A percentile compares a stretch with the other conserved stretches of the same genome.
phyloP scores from a whole-genome alignment of 2,329 filamentous ascomycete genomes.

The Zasmidium angulare region DNA sequence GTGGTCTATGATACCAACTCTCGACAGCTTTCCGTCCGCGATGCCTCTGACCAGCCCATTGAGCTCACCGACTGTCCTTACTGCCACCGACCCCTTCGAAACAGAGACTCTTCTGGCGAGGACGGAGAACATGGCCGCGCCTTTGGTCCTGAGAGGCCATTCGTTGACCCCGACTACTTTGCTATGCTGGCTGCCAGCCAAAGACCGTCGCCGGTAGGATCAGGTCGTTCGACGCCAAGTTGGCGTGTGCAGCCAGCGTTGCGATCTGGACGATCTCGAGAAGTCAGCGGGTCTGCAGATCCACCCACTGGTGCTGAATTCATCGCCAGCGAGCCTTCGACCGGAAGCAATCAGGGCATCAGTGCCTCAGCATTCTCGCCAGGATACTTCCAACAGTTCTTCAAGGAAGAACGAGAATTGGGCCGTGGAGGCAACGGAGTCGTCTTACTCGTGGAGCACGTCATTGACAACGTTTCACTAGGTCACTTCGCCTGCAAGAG shows the following conservation, averaged over 20 bases:
- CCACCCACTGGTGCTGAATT: conserved; percentile 53
- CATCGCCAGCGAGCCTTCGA: conserved; percentile 45
- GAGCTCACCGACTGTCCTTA: conserved; percentile 78
- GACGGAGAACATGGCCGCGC: conserved; percentile 38
- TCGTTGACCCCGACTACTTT: conserved; percentile 91
- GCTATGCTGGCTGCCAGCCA: conserved; percentile 74
- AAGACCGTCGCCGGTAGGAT: conserved; percentile 45
- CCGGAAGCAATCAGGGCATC: conserved; percentile 62
- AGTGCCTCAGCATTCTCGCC: conserved; percentile 84
- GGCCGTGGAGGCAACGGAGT: conserved; percentile 93
- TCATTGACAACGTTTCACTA: conserved; percentile 83
- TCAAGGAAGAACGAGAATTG: conserved; percentile 81
- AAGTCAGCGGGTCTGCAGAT: conserved; percentile 30
- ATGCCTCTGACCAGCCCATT: conserved; percentile 55
- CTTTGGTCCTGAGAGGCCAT: conserved; percentile 56
- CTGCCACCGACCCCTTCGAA: conserved; percentile 72
- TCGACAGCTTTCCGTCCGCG: conserved; percentile 78
- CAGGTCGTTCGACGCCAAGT: conserved; percentile 39
- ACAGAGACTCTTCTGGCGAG: conserved; percentile 40
- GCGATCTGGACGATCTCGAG: conserved; percentile 33
- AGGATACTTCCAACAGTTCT: conserved; percentile 90
- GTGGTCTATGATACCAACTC: conserved; percentile 87
- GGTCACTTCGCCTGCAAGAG: conserved; percentile 96
- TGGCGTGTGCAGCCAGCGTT: conserved; percentile 43
- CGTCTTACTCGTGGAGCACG: conserved; percentile 87